phyloP scores from a whole-genome alignment of 257 asterid genomes.

The Solanum infundibuliforme region DNA sequence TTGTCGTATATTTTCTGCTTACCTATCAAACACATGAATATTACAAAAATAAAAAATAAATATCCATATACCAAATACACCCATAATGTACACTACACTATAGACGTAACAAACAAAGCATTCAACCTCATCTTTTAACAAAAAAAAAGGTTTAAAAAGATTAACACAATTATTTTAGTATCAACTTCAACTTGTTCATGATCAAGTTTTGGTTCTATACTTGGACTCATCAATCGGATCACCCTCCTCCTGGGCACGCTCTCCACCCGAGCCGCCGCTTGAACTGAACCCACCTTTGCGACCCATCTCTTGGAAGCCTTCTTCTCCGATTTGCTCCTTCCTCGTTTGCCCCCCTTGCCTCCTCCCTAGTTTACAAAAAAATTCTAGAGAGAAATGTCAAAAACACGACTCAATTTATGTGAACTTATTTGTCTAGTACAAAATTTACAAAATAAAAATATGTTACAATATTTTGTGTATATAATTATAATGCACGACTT shows the following conservation, averaged over 20 bases:
- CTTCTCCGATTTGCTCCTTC: slow-evolving; percentile 43
- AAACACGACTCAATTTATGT: background rate
- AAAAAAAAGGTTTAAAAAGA: background rate
- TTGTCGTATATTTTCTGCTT: no score
- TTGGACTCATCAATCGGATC: slow-evolving; percentile 39
- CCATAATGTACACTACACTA: background rate
- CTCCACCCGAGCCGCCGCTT: slow-evolving; percentile 18
- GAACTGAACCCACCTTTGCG: slow-evolving; percentile 44
- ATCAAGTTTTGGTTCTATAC: slow-evolving; percentile 4
- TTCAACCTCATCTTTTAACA: no score
- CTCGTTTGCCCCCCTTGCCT: slow-evolving; percentile 47
- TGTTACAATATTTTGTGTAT: background rate
- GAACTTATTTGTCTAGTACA: background rate
- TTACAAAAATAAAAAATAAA: background rate
- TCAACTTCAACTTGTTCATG: background rate
- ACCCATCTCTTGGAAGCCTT: slow-evolving; percentile 47
- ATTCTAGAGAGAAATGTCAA: background rate
- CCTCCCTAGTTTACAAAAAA: slow-evolving; percentile 20
- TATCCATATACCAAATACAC: background rate
- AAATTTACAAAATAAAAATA: no score
- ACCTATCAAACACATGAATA: background rate
- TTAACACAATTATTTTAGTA: background rate
- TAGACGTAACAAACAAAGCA: background rate
- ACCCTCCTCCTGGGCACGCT: slow-evolving; percentile 30
- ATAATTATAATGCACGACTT: background rate